Base-by-base conservation (phyloP, 148 eudicot genomes). In the Linanthus parryae region DNA sequence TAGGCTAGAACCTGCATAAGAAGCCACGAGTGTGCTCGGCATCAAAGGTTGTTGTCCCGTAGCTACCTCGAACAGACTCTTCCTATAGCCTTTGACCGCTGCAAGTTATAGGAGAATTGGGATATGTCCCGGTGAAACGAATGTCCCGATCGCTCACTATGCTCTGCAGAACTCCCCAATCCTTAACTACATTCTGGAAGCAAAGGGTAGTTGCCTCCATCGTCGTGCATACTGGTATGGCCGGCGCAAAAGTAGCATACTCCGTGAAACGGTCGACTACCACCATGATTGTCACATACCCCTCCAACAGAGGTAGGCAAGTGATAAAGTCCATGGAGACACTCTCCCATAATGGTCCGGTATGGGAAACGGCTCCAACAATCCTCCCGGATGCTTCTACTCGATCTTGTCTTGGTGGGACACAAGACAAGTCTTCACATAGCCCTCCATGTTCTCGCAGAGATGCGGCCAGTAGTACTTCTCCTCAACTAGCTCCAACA, bases 341-440 rank as follows among this genome's bases (percentile, higher is more conserved):
- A 8, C 25, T 16, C 9, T 51, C 23, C 27, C 40, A 51, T n/a
- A 40, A 26, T 2, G 0, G 0, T 15, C 37, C 1, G 35, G 54
- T 15, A 29, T 18, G 8, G 21, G 54, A 1, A 51, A 9, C 0
- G n/a, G n/a, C n/a, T n/a, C n/a, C n/a, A n/a, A n/a, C n/a, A n/a
- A n/a, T n/a, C n/a, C n/a, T n/a, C n/a, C n/a, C n/a, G n/a, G n/a
- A n/a, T n/a, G n/a, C n/a, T n/a, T n/a, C n/a, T n/a, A n/a, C n/a
- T n/a, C n/a, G 40, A 25, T 12, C 1, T 42, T 42, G 22, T 42
- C 24, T 19, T 42, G 45, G 11, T 47, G 31, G 51, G 30, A 47
- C 8, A 25, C 31, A 14, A 27, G 33, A 11, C 51, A 47, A 47
- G 51, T 47, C 17, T 47, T 47, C 15, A 47, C 51, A 16, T 23